A percentile compares a stretch with the other conserved stretches of the same genome.
These are phyloP conservation scores for Trypanosoma grayi DNA, from an alignment of 208 protist species.

Conservation along the genomic window DNA sequence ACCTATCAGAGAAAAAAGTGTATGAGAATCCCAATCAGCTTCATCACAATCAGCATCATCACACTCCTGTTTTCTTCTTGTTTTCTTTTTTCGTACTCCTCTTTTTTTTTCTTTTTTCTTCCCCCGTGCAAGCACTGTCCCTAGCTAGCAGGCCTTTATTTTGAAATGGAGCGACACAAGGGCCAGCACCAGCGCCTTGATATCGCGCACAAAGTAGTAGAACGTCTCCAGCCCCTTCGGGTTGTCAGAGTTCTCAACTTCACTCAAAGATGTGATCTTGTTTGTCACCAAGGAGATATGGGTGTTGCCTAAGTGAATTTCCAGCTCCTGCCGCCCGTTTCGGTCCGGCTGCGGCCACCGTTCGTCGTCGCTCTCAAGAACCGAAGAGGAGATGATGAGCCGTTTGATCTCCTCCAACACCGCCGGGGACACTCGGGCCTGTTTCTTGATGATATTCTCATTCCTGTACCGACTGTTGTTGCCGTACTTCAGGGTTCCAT, in stretches of 20 bases:
- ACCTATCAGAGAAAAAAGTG: neutral
- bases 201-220: slow-evolving; percentile 82
- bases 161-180: slow-evolving; percentile 89
- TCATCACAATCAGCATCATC: too few species aligned
- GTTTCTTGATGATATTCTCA: slow-evolving; percentile 89
- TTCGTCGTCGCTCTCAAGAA: slow-evolving; percentile 80
- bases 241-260: slow-evolving; percentile 54
- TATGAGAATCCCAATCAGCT: too few species aligned
- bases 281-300: slow-evolving; percentile 88
- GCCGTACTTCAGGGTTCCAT: slow-evolving; percentile 80
- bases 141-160: slow-evolving; percentile 65
- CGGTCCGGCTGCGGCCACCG: slow-evolving; percentile 81
- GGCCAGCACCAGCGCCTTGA: slow-evolving; percentile 73
- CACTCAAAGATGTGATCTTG: slow-evolving; percentile 77
- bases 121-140: neutral
- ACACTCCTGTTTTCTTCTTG: too few species aligned
- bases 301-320: slow-evolving; percentile 83
- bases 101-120: neutral
- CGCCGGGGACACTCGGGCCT: slow-evolving; percentile 58
- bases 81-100: too few species aligned
- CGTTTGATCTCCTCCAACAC: slow-evolving; percentile 78
- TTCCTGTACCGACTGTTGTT: slow-evolving; percentile 90
- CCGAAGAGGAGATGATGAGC: slow-evolving; percentile 52
- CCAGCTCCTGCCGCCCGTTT: slow-evolving; percentile 86
- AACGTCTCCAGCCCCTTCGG: slow-evolving; percentile 54